phyloP scores from a whole-genome alignment of 1,139 yeast species.

The Scheffersomyces lignicola region DNA sequence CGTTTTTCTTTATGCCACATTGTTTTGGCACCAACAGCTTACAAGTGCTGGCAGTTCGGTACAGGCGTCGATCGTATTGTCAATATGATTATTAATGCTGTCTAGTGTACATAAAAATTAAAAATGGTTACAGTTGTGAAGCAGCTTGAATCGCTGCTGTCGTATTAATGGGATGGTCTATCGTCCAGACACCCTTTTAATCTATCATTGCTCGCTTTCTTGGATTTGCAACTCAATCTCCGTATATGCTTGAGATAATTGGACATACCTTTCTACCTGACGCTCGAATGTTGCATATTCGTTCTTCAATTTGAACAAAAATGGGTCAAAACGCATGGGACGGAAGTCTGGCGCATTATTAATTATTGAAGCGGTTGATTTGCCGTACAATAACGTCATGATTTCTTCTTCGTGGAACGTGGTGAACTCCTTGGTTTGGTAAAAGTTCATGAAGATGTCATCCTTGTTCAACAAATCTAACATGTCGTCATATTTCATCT shows the following conservation, averaged over 20 bases:
- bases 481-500: conserved; percentile 24
- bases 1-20: too few species aligned
- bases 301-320: conserved; percentile 26
- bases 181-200: too few species aligned
- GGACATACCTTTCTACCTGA: conserved; percentile 21
- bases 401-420: conserved; percentile 38
- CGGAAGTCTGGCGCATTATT: conserved; percentile 25
- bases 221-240: conserved; percentile 2
- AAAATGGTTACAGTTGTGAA: too few species aligned
- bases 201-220: too few species aligned
- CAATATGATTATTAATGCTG: too few species aligned
- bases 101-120: too few species aligned
- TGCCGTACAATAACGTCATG: conserved; percentile 30
- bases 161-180: too few species aligned
- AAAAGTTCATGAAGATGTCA: conserved; percentile 32
- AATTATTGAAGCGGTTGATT: conserved; percentile 27
- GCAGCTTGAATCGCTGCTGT: too few species aligned
- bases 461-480: conserved; percentile 32
- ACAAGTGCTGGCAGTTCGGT: too few species aligned
- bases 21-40: too few species aligned
- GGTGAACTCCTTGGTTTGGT: conserved; percentile 31
- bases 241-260: conserved; percentile 13
- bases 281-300: conserved; percentile 27
- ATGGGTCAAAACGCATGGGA: conserved; percentile 39
- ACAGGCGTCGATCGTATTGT: too few species aligned